A percentile compares a stretch with the other conserved stretches of the same genome.
Evolutionary conservation across 192 early-diverging fungal species (phyloP).

Genomic region (Lunasporangiospora selenospora): DNA sequence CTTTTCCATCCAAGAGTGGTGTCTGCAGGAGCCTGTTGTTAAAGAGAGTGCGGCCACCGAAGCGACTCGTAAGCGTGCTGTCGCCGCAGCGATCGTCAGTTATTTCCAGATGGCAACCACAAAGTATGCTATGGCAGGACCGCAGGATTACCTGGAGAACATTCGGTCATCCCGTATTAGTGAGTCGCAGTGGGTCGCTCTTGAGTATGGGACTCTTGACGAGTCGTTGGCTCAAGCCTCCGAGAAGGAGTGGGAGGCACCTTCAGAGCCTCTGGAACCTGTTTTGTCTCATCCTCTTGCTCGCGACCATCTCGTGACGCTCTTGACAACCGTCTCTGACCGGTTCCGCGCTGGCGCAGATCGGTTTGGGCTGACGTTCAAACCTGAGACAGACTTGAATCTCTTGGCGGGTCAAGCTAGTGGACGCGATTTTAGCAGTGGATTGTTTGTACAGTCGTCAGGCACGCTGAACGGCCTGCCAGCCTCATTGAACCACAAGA

Average conservation of each 20-base stretch:
- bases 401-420: background rate
- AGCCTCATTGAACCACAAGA: slow-evolving; percentile 10
- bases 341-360: slow-evolving; percentile 40
- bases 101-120: slow-evolving; percentile 39
- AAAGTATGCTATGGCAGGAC: slow-evolving; percentile 27
- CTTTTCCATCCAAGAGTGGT: slow-evolving; percentile 41
- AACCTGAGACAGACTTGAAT: slow-evolving; percentile 13
- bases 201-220: slow-evolving; percentile 17
- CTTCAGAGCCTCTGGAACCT: slow-evolving; percentile 26
- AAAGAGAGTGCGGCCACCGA: slow-evolving; percentile 1
- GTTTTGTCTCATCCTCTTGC: slow-evolving; percentile 40
- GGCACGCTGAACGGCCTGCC: slow-evolving; percentile 9
- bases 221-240: slow-evolving; percentile 11
- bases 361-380: slow-evolving; percentile 29
- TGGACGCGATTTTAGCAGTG: slow-evolving; percentile 22
- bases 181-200: slow-evolving; percentile 34
- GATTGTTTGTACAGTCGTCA: slow-evolving; percentile 29
- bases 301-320: slow-evolving; percentile 34
- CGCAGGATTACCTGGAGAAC: slow-evolving; percentile 40
- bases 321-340: slow-evolving; percentile 40
- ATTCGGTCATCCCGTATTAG: slow-evolving; percentile 30
- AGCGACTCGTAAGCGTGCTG: slow-evolving; percentile 24
- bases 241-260: slow-evolving; percentile 12
- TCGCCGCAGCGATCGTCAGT: slow-evolving; percentile 25
- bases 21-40: slow-evolving; percentile 9